Base-by-base conservation (phyloP, 495 filamentous ascomycete species). In the Xylaria curta region DNA sequence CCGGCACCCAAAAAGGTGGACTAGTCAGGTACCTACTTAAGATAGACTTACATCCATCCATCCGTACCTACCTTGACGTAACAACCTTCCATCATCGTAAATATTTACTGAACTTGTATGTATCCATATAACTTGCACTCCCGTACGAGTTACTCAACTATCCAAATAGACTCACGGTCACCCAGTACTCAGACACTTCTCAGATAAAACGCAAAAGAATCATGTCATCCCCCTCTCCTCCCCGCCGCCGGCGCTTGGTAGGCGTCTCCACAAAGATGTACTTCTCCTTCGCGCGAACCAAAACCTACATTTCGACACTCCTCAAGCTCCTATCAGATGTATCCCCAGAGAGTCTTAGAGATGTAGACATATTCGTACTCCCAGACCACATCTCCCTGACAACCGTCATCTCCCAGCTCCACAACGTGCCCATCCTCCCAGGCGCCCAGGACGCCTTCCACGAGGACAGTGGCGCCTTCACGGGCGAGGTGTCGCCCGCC, bases 201-300 rank as follows among this genome's bases (percentile, higher is more conserved):
- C 28, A 31, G 15, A 36, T 6, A 66, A 51, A 40, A 40, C 1
- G 12, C 17, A 19, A 1, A 38, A 54, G 21, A 10, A 58, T 19
- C 47, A 70, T 71, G 80, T 58, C 76, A 36, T 63, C 76, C 53
- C 58, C 72, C 13, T 59, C 82, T n/a, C 81, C 84, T 54, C 82
- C 89, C 21, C 87, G 87, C n/a, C 84, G 88, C 71, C 91, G n/a
- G n/a, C n/a, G 88, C 69, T 85, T 95, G 65, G 86, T 97, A 63
- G 91, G 92, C 77, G 90, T 95, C 78, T 92, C 89, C 66, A 87
- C 92, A 28, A 95, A 97, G 78, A 93, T 94, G 89, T 95, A 95
- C 85, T 95, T 95, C 80, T 87, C 88, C 81, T 86, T 90, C 26
- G 80, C 87, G 24, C 82, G 83, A 67, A 94, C 93, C 17, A 81